Percentiles rank a stretch among this genome's conserved stretches.
Conservation (phyloP, 2,329 filamentous ascomycete species). For the Monosporascus sp. region DNA sequence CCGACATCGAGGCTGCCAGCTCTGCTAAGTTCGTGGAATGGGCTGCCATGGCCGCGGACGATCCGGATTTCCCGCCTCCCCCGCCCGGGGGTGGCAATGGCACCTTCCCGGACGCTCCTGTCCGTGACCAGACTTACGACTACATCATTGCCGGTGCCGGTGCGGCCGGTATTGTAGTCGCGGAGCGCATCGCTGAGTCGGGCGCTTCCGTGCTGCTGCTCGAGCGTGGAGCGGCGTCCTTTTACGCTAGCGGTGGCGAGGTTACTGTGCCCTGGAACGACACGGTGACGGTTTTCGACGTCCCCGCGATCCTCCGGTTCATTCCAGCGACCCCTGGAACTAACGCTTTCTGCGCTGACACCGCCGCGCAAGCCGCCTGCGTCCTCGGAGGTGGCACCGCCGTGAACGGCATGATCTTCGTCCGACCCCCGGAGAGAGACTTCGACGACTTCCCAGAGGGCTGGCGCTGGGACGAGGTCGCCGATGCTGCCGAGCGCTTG, state of each 20-base stretch:
- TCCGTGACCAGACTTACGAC: conserved; percentile 27
- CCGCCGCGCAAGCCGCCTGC: conserved; percentile 29
- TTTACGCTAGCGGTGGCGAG: conserved; percentile 25
- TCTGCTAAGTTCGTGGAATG: conserved; percentile 26
- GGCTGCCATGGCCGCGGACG: conserved; percentile 15
- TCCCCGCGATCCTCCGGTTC: conserved; percentile 23
- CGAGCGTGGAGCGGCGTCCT: conserved; percentile 32
- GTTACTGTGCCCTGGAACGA: conserved; percentile 25
- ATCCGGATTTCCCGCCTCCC: conserved; percentile 3
- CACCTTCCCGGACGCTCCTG: conserved; percentile 10
- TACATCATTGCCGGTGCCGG: conserved; percentile 35
- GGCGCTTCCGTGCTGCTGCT: conserved; percentile 32
- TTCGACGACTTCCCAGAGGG: conserved; percentile 26
- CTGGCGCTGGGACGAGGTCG: conserved; percentile 23
- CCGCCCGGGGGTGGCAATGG: conserved; percentile 1
- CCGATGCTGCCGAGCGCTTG: conserved; percentile 19
- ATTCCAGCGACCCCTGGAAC: conserved; percentile 14
- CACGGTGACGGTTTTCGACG: conserved; percentile 25
- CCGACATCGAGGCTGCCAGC: conserved; percentile 26
- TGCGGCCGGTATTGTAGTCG: conserved; percentile 30
- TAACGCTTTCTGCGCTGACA: conserved; percentile 30
- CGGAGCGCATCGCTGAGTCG: conserved; percentile 31
- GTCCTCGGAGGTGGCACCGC: conserved; percentile 31
- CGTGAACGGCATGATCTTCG: conserved; percentile 29
- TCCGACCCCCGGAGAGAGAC: conserved; percentile 26